Conservation (phyloP, 805 yeast species). For the Ogataea dorogensis region DNA sequence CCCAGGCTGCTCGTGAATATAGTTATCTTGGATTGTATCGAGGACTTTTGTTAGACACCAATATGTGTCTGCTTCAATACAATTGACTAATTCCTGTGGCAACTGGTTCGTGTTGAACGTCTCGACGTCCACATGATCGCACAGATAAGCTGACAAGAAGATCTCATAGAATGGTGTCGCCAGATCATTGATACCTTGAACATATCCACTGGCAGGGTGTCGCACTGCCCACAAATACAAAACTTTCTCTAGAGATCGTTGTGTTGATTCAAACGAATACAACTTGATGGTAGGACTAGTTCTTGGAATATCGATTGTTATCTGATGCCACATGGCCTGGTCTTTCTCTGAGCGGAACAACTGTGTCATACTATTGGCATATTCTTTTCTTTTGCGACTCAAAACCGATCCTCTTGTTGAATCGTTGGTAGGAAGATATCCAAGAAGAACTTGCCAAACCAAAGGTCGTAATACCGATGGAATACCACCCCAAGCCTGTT, state of each 20-base stretch:
- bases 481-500: slow-evolving; percentile 91
- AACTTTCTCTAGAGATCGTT: slow-evolving; percentile 74
- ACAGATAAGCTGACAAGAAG: slow-evolving; percentile 66
- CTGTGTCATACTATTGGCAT: slow-evolving; percentile 68
- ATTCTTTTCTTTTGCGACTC: slow-evolving; percentile 81
- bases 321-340: slow-evolving; percentile 90
- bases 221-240: slow-evolving; percentile 92
- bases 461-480: slow-evolving; percentile 78
- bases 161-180: slow-evolving; percentile 92
- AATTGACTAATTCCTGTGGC: slow-evolving; percentile 57
- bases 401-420: slow-evolving; percentile 70
- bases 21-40: slow-evolving; percentile 95
- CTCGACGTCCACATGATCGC: slow-evolving; percentile 47
- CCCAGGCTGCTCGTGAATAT: slow-evolving; percentile 98
- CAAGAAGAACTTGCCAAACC: slow-evolving; percentile 86
- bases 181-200: slow-evolving; percentile 94
- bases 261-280: slow-evolving; percentile 69
- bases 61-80: slow-evolving; percentile 91
- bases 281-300: slow-evolving; percentile 83
- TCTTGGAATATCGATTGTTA: slow-evolving; percentile 89
- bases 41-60: slow-evolving; percentile 92
- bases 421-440: slow-evolving; percentile 85
- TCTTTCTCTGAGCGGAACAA: slow-evolving; percentile 61
- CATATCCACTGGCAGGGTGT: slow-evolving; percentile 97
- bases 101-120: slow-evolving; percentile 60